Evolutionary conservation across 306 rosid genomes (phyloP), one percentile per base, ranked within the genome.

Genomic region (Sesbania bispinosa): DNA sequence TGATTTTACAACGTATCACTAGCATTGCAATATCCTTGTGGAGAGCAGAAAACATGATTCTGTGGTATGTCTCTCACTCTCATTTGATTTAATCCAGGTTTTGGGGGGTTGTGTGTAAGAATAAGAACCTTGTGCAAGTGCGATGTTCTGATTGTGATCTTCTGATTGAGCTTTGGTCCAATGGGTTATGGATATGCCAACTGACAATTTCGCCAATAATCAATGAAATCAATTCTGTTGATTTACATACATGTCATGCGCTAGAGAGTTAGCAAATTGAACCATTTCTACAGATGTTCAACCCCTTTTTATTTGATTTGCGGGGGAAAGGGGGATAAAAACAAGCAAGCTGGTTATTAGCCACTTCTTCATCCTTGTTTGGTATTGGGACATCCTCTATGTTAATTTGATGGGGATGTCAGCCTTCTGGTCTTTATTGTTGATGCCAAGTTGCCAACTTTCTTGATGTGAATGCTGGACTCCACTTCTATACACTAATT

Each of bases 171-270:
- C 51, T 43, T 20, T 59, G 69, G 20, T 45, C 57, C 2, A 39
- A 20, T 42, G 67, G 38, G 35, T 24, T 33, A 48, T 67, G 53
- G 54, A 58, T 29, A 38, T 27, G 39, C 26, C 8, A 27, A 65
- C 30, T 65, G 41, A 57, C 10, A 54, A 32, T 38, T 13, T 66
- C 18, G 18, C 29, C 18, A 46, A 43, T 72, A 36, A 46, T 73
- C 35, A 63, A 19, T 39, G 47, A 45, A 51, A 36, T 51, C 6
- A 15, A 51, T 45, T 39, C 24, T 41, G 16, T 33, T 64, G 36
- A 32, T 42, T 65, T 64, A 47, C 42, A 36, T 35, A 36, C 66
- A 42, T 26, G 78, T 55, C 74, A 62, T 33, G 30, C 29, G 13
- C 43, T 45, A 24, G n/a, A 24, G n/a, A 54, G 65, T 19, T 41